Base-by-base conservation (phyloP, 2,329 filamentous ascomycete genomes). In the Dryadomyces sulphureus region DNA sequence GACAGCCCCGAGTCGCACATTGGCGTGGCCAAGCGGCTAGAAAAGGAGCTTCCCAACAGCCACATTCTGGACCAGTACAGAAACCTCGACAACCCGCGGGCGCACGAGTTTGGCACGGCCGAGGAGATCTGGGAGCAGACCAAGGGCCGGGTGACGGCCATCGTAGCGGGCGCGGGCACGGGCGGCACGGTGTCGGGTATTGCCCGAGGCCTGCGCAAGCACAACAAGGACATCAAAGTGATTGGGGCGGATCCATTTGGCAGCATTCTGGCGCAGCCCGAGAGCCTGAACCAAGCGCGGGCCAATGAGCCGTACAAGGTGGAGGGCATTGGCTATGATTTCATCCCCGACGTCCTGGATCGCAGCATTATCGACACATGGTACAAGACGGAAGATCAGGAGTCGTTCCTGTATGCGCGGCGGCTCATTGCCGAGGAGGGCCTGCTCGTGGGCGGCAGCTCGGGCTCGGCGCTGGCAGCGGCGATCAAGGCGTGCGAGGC, bases 261-360 rank as follows among this genome's bases (percentile, higher is more conserved):
- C 45, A 94, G 87, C 48, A 88, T 96, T 54, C 72, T 98, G 42
- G 92, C 92, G 9, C 58, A 94, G 27, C 92, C 92, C 2, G 77
- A 83, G 54, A 57, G 63, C 6, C 68, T 98, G 54, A 98, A 98
- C 62, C 70, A 85, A 41, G 81, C 85, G 52, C 77, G 81, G 59
- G 74, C 76, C 50, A 90, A 95, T 58, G 79, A 87, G 62, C 71
- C 81, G 1, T 98, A 98, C 70, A 96, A 98, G 68, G 92, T 98
- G 1, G 92, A 98, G 67, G 92, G 92, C 38, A 98, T 98, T 57
- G 92, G 92, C 19, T 98, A 98, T 62, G 92, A 98, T 62, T 98
- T 98, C 62, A 84, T 98, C 49, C 92, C 93, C 7, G 86, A 96
- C 21, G 93, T 98, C 5, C 70, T 98, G 46, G 80, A 92, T 54